Evolutionary conservation across 345 rosid genomes (phyloP).

Genomic region (Citrus inodora): DNA sequence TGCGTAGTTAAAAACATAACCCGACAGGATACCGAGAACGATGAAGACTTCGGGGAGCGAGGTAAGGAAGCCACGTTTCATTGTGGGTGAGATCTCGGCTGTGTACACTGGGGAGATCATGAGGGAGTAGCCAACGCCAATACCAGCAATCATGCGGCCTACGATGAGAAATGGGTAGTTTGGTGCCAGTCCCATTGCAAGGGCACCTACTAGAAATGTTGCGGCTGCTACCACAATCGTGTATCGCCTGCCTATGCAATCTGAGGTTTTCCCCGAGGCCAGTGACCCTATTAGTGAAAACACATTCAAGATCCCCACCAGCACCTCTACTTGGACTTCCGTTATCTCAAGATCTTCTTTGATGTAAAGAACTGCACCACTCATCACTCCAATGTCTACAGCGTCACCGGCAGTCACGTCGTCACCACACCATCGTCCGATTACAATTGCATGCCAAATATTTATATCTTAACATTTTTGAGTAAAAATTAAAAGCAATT

Average conservation of each 20-base stretch:
- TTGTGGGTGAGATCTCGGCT: conserved; percentile 59
- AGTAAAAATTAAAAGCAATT: background rate
- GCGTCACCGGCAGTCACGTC: background rate
- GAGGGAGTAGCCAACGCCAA: conserved; percentile 66
- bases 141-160: conserved; percentile 65
- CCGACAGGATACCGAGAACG: conserved; percentile 57
- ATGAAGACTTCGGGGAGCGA: conserved; percentile 74
- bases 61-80: conserved; percentile 55
- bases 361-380: conserved; percentile 58
- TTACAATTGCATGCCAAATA: too few species aligned
- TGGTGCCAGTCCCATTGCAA: conserved; percentile 69
- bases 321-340: conserved; percentile 49
- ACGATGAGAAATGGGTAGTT: conserved; percentile 48
- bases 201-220: conserved; percentile 53
- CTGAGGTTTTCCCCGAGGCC: conserved; percentile 66
- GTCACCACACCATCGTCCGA: too few species aligned
- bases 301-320: conserved; percentile 57
- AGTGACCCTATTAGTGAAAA: conserved; percentile 61
- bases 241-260: conserved; percentile 60
- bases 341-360: conserved; percentile 45
- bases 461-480: background rate
- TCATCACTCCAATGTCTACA: conserved; percentile 72
- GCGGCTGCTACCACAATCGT: conserved; percentile 64
- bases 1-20: conserved; percentile 56
- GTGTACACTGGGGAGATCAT: conserved; percentile 67